Conservation (phyloP, 1,284 basidiomycete species). For the Pseudozyma hubeiensis region DNA sequence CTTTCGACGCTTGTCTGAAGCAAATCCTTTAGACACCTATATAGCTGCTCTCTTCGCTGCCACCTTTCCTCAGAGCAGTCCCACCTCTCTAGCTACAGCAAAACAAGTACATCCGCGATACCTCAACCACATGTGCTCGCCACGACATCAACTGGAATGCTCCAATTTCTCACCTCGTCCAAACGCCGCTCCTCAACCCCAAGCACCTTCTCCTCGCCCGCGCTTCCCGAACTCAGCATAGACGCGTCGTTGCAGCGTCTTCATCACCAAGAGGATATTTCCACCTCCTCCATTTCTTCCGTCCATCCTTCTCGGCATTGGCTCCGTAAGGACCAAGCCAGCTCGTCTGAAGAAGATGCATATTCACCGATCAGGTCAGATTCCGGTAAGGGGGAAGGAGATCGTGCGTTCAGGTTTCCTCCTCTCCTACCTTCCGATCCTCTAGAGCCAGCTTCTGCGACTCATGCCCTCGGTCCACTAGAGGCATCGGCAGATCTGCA, state of each 20-base stretch:
- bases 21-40: too few species aligned
- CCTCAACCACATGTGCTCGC: too few species aligned
- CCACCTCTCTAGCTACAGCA: too few species aligned
- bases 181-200: constrained; percentile 8
- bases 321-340: not conserved
- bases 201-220: constrained; percentile 28
- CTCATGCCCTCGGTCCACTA: not conserved
- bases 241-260: constrained; percentile 31
- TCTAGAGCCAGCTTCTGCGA: not conserved
- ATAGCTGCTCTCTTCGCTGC: too few species aligned
- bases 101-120: too few species aligned
- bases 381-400: not conserved
- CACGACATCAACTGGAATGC: constrained; percentile 1
- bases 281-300: constrained; percentile 15
- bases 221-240: constrained; percentile 31
- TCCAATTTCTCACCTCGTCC: not conserved
- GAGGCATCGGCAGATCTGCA: not conserved
- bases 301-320: constrained; percentile 7
- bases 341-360: not conserved
- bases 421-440: not conserved
- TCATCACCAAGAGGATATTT: constrained; percentile 23
- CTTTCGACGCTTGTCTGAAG: too few species aligned
- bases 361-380: too few species aligned
- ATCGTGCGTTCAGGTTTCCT: constrained; percentile 12
- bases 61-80: too few species aligned